phyloP scores from a whole-genome alignment of 192 early-diverging fungal species.

The Coemansia sp. region DNA sequence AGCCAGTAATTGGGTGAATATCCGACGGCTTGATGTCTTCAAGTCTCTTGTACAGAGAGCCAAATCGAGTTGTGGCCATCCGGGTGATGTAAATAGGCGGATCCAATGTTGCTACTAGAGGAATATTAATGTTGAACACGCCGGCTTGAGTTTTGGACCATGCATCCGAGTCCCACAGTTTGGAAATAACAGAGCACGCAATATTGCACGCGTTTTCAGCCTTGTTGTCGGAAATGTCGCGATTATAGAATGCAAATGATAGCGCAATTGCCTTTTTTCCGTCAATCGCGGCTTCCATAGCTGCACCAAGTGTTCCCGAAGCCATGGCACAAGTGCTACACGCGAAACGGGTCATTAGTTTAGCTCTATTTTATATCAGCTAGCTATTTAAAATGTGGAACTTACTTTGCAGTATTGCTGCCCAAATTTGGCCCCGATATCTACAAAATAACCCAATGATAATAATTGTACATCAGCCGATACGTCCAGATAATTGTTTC shows the following conservation, averaged over 20 bases:
- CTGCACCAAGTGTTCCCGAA: conserved; percentile 31
- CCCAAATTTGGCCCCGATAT: conserved; percentile 39
- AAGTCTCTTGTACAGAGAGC: conserved; percentile 19
- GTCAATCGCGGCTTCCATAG: conserved; percentile 27
- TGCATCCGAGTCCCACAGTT: conserved; percentile 21
- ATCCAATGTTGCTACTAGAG: conserved; percentile 1
- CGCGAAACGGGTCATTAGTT: neutral
- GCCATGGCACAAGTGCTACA: conserved; percentile 30
- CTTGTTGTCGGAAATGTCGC: conserved; percentile 25
- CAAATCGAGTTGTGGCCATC: conserved; percentile 23
- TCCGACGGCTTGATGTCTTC: neutral
- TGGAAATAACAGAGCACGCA: conserved; percentile 18
- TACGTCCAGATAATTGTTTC: neutral
- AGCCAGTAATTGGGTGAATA: neutral
- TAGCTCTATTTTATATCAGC: neutral
- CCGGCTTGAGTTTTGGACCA: conserved; percentile 9
- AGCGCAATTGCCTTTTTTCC: conserved; percentile 15
- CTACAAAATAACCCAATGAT: conserved; percentile 11
- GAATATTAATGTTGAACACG: conserved; percentile 32
- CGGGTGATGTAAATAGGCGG: conserved; percentile 17
- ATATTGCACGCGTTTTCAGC: conserved; percentile 15
- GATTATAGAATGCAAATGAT: conserved; percentile 31
- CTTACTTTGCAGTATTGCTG: conserved; percentile 37
- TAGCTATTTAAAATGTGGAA: neutral
- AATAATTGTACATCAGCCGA: neutral